These are phyloP conservation scores for Lasiosphaeria miniovina DNA, from an alignment of 495 filamentous ascomycete genomes.

Conservation along the genomic window DNA sequence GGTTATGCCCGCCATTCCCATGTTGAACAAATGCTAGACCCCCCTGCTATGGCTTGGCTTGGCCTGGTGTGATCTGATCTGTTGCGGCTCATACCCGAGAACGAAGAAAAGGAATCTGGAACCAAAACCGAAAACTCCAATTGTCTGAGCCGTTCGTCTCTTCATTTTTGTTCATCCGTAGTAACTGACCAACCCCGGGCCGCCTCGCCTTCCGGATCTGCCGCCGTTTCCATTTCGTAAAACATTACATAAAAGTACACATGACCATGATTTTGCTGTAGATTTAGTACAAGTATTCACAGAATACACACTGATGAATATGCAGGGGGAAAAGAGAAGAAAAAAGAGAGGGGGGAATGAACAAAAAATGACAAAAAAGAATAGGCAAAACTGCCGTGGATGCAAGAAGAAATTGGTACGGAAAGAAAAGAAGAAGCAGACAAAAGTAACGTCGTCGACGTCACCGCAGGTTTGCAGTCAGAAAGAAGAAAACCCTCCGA, in stretches of 20 bases:
- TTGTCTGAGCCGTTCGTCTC: conserved; percentile 4
- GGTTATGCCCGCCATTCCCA: not conserved
- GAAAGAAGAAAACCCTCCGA: no score
- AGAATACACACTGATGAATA: conserved; percentile 13
- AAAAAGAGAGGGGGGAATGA: conserved; percentile 1
- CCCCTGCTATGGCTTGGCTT: no score
- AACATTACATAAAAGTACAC: conserved; percentile 19
- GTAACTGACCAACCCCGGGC: not conserved
- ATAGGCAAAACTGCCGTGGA: not conserved
- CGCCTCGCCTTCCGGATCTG: not conserved
- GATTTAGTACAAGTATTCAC: conserved; percentile 8
- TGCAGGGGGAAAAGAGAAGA: conserved; percentile 3
- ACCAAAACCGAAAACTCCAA: conserved; percentile 2
- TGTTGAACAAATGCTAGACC: not conserved
- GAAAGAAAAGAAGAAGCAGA: no score
- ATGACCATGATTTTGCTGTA: conserved; percentile 3
- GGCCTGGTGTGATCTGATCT: not conserved
- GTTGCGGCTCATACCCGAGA: conserved; percentile 3
- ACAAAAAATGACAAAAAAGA: not conserved
- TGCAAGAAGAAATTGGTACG: no score
- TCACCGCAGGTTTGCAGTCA: no score
- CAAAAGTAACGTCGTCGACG: no score
- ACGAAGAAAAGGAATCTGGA: not conserved
- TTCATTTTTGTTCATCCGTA: not conserved
- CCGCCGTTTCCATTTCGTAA: conserved; percentile 12